Conservation (phyloP, 768 basidiomycete genomes). For the Kwoniella pini region DNA sequence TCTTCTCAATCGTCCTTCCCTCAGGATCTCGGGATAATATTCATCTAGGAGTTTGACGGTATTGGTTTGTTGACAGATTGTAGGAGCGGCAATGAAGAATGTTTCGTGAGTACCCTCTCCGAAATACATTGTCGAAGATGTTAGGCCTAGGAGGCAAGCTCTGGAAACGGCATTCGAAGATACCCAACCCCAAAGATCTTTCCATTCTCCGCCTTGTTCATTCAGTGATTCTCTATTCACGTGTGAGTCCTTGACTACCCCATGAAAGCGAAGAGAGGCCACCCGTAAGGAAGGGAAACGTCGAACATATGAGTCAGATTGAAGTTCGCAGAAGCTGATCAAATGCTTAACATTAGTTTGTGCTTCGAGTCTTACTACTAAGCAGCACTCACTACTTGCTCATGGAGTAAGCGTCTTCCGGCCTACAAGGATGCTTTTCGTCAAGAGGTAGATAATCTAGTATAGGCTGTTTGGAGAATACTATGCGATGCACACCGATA, state of each 20-base stretch:
- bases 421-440: constrained; percentile 39
- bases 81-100: constrained; percentile 68
- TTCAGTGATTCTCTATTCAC: constrained; percentile 56
- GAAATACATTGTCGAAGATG: constrained; percentile 52
- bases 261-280: constrained; percentile 64
- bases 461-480: constrained; percentile 35
- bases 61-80: constrained; percentile 56
- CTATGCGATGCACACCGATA: not conserved
- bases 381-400: constrained; percentile 34
- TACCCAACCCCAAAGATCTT: constrained; percentile 68
- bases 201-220: constrained; percentile 22
- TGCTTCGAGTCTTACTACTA: too few relatives aligned
- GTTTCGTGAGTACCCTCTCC: constrained; percentile 61
- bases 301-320: constrained; percentile 67
- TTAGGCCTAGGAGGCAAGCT: constrained; percentile 66
- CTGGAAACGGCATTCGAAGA: constrained; percentile 67
- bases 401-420: constrained; percentile 44
- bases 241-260: constrained; percentile 15
- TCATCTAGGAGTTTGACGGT: constrained; percentile 58
- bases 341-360: not conserved
- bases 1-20: not conserved
- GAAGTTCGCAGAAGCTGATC: constrained; percentile 62
- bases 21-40: constrained; percentile 57
- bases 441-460: constrained; percentile 48
- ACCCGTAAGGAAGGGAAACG: constrained; percentile 65